Evolutionary conservation across 805 yeast genomes (phyloP), one percentile per base, ranked within the genome.

Genomic region (Hermanozyma aechmeae): DNA sequence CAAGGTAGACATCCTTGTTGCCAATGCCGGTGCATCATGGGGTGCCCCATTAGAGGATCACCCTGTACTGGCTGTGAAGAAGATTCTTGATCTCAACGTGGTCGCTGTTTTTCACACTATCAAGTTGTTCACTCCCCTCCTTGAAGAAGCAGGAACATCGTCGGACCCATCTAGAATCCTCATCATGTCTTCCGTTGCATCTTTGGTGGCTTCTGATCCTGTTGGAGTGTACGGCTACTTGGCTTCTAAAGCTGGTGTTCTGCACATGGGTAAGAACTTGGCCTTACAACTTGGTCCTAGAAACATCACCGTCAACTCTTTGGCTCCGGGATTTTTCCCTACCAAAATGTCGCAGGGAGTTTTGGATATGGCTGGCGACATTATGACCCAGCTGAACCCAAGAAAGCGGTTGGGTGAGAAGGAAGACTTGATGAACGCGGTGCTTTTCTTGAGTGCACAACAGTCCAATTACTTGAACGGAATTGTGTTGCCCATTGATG

Each of bases 21-120:
- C 86, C 27, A 80, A 79, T 44, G 87, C 89, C 5, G 89, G 89
- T 17, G 85, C 86, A 6, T 56, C 79, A 10, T 79, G 87, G 87
- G 87, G 86, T 13, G 77, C 73, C 2, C 71, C 71, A 9, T 51
- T 80, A 27, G 74, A 62, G 22, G 53, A 56, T 8, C 86, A 80
- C 45, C 73, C 83, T 3, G 73, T 72, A 16, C 35, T 54, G 3
- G 84, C 82, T 2, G 50, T 79, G 39, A 71, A 66, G 39, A 78
- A 78, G 49, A 79, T 80, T 5, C 48, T 78, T 46, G 67, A 65
- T 27, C 64, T 80, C 42, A 79, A 79, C 42, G 65, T 80, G 15
- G 67, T 68, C 33, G 81, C 85, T 11, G 85, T 80, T 16, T 80
- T 76, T 55, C 65, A 70, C 20, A 62, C 79, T 14, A 71, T 80